phyloP scores from a whole-genome alignment of 805 yeast species.

The Lachancea cidri region DNA sequence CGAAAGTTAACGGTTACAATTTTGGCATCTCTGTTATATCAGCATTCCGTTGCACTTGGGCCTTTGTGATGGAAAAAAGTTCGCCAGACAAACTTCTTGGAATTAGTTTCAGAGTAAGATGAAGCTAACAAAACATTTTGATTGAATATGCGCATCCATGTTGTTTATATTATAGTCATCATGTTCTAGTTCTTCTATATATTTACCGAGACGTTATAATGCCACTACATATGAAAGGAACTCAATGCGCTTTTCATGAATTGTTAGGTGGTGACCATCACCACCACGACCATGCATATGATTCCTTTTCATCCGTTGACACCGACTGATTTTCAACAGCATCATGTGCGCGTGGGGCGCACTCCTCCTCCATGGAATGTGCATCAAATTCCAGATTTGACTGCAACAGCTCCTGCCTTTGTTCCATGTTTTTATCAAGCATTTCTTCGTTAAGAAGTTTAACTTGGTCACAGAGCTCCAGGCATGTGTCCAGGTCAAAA shows the following conservation, averaged over 20 bases:
- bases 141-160: no score
- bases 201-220: background rate
- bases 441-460: conserved; percentile 9
- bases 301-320: background rate
- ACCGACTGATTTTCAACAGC: background rate
- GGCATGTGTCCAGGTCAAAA: conserved; percentile 13
- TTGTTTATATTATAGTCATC: no score
- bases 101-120: no score
- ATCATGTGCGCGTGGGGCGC: background rate
- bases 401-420: conserved; percentile 1
- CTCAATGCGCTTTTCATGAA: no score
- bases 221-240: no score
- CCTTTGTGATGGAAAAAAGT: no score
- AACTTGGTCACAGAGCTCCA: conserved; percentile 13
- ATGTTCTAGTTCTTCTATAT: background rate
- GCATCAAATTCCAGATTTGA: conserved; percentile 2
- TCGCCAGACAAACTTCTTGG: no score
- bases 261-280: no score
- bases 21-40: no score
- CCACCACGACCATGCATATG: background rate
- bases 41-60: no score
- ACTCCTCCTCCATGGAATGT: background rate
- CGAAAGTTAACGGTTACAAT: no score
- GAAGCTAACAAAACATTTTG: no score
- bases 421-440: conserved; percentile 2